Base-by-base conservation (phyloP, 257 asterid species). In the Solanum ossicruentum region DNA sequence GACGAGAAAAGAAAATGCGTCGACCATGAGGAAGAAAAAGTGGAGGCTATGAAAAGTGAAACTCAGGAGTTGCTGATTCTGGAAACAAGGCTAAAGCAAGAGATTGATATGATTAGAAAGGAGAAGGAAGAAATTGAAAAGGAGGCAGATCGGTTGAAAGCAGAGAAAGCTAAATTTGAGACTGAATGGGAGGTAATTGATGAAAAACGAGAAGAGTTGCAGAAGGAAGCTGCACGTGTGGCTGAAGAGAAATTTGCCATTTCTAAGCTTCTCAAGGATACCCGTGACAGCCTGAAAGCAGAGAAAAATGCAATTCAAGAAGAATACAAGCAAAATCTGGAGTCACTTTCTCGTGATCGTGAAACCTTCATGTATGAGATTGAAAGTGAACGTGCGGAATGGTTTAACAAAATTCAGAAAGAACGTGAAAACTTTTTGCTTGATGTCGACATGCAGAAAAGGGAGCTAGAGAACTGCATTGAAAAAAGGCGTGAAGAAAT, bases 171-270 rank as follows among this genome's bases (percentile, higher is more conserved):
- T 56, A 94, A 97, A 84, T 94, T 97, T 87, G 99, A 97, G 92
- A 88, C 93, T 71, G 97, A 95, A 89, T 97, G 98, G 98, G 98
- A 93, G 85, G 86, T 86, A 63, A 94, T 97, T 75, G 99, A 95
- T 89, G 99, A 93, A 88, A 97, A 97, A 90, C 91, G 98, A 89
- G 95, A 87, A 61, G 95, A 91, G 87, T 88, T 97, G 83, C 88
- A 84, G 82, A 94, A 92, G 89, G 98, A 94, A 90, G 98, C 93
- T 56, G 96, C 89, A 63, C 90, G 88, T 73, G 88, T 97, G 89
- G 90, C 95, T 87, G 94, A 94, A 87, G 99, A 95, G 95, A 95
- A 92, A 88, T 71, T 85, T 65, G 84, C 90, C 49, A 88, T 92
- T 87, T 87, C 94, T 80, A 97, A 93, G 84, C 90, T 91, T 87